phyloP scores from a whole-genome alignment of 1,139 yeast genomes.

The Yamadazyma membranifaciens region DNA sequence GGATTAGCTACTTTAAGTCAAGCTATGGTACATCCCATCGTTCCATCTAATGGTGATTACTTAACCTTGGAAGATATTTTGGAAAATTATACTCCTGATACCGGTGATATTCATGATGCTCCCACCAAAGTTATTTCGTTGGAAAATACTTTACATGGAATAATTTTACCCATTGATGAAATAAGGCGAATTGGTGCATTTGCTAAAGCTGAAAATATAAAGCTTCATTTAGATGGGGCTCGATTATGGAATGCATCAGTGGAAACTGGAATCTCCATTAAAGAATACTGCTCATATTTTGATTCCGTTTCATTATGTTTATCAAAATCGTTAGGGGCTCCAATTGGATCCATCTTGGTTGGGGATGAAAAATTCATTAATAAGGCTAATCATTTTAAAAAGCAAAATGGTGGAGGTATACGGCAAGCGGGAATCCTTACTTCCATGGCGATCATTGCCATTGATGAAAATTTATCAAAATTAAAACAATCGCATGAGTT shows the following conservation, averaged over 20 bases:
- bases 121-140: constrained; percentile 47
- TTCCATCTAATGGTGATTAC: constrained; percentile 37
- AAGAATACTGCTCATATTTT: constrained; percentile 39
- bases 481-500: constrained; percentile 51
- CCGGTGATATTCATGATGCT: constrained; percentile 47
- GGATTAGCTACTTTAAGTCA: constrained; percentile 47
- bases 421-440: constrained; percentile 40
- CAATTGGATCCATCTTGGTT: constrained; percentile 45
- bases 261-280: constrained; percentile 38
- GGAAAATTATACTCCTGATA: constrained; percentile 43
- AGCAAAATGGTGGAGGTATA: constrained; percentile 49
- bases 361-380: constrained; percentile 29
- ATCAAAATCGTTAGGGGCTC: constrained; percentile 47
- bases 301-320: constrained; percentile 47
- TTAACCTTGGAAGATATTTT: constrained; percentile 39
- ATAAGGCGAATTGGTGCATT: constrained; percentile 37
- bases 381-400: constrained; percentile 47
- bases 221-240: constrained; percentile 47
- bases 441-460: constrained; percentile 40
- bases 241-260: constrained; percentile 47
- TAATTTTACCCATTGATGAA: constrained; percentile 43
- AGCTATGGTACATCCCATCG: constrained; percentile 43
- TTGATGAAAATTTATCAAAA: constrained; percentile 37
- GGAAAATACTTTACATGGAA: constrained; percentile 48
- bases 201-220: constrained; percentile 32